phyloP scores from a whole-genome alignment of 306 rosid species.

The Biancaea sappan region DNA sequence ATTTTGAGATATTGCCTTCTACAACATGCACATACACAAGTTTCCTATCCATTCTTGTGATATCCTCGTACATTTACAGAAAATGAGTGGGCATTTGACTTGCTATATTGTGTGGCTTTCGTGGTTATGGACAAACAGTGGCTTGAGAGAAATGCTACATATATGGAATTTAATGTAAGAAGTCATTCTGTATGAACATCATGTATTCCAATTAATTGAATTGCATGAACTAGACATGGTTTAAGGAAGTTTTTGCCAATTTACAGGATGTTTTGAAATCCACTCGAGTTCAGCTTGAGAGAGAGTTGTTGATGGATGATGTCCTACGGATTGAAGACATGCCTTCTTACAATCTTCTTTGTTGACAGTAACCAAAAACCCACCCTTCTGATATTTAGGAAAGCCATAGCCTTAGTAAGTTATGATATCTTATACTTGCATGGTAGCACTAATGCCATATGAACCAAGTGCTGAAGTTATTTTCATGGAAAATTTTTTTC shows the following conservation, averaged over 20 bases:
- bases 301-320: conserved; percentile 78
- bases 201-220: not conserved
- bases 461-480: conserved; percentile 7
- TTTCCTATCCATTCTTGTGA: not conserved
- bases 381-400: conserved; percentile 5
- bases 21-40: not conserved
- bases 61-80: conserved; percentile 51
- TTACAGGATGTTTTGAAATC: conserved; percentile 75
- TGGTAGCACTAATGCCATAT: not conserved
- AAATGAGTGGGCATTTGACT: conserved; percentile 86
- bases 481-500: conserved; percentile 8
- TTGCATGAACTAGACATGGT: not conserved
- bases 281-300: conserved; percentile 75
- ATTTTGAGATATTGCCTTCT: conserved; percentile 13
- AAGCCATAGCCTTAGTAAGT: conserved; percentile 1
- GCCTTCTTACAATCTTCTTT: conserved; percentile 84
- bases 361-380: conserved; percentile 38
- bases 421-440: not conserved
- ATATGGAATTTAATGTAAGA: conserved; percentile 94
- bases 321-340: conserved; percentile 84
- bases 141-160: conserved; percentile 82
- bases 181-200: not conserved
- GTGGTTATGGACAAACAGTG: conserved; percentile 85
- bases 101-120: conserved; percentile 89
- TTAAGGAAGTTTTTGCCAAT: not conserved